Base-by-base conservation (phyloP, 371 early-diverging fungal genomes). In the Mucor indicus region DNA sequence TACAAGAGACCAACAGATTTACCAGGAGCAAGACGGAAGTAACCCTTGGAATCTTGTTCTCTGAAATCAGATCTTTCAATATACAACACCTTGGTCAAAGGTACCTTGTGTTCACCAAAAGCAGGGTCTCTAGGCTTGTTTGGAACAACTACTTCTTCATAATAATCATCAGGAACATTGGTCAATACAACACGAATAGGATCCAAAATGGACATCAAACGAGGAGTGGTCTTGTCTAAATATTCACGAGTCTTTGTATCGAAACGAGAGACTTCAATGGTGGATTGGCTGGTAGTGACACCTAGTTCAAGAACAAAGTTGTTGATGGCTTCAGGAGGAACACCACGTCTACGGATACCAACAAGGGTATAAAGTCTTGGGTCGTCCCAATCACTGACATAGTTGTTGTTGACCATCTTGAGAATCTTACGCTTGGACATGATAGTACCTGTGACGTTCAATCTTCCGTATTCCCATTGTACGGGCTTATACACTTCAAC, bases 381-480 rank as follows among this genome's bases (percentile, higher is more conserved):
- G 64, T 99, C 99, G 72, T 99, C 99, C 74, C 98, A 97, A 19
- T 91, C 94, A 42, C 59, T 60, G 13, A 99, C 92, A 50, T 84
- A 64, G 9, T 83, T 77, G 39, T 86, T 80, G 29, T 83, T 85
- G 44, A 96, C 93, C 54, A 99, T 79, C 83, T 91, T 84, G 47
- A 83, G 84, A 31, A 99, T 81, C 81, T 98, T 99, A 55, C 99
- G 89, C 85, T 99, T 99, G 53, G 96, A 96, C 67, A 98, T 81
- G 57, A 99, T 82, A 12, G 99, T 96, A 70, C 95, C 91, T 43
- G 95, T 90, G 46, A 99, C 85, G 62, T 92, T 97, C 46, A 99
- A 75, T 53, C 99, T 86, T 32, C 96, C 96, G 62, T 93, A 99
- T 72, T 99, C 99, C 99, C 99, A 99, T 81, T 99, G 99, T 22